A percentile compares a stretch with the other conserved stretches of the same genome.
These are phyloP conservation scores for Penstemon barbatus DNA, from an alignment of 257 asterid genomes.

Conservation along the genomic window DNA sequence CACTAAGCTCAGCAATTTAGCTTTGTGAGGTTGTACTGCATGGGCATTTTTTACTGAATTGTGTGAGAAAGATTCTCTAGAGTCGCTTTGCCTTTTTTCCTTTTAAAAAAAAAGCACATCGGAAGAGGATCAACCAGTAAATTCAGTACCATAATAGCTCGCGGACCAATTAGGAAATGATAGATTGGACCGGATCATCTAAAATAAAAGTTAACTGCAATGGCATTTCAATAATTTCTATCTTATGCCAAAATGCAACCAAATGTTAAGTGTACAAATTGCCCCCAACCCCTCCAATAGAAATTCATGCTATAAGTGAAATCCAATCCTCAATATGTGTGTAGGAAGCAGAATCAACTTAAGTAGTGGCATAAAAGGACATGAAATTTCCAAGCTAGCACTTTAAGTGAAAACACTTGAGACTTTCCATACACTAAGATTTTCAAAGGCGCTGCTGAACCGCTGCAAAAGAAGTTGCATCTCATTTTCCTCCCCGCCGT, in stretches of 20 bases:
- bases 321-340: not conserved
- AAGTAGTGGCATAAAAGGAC: conserved; percentile 13
- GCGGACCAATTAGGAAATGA: not conserved
- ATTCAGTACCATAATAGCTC: not conserved
- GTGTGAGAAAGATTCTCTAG: too few species aligned
- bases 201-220: not conserved
- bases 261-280: conserved; percentile 11
- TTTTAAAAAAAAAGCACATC: not conserved
- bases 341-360: conserved; percentile 14
- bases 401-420: conserved; percentile 16
- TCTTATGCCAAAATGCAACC: conserved; percentile 7
- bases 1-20: conserved; percentile 6
- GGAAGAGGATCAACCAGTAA: not conserved
- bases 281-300: conserved; percentile 9
- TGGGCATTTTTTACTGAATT: not conserved
- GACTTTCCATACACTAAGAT: conserved; percentile 62
- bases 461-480: conserved; percentile 72
- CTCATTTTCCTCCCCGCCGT: conserved; percentile 92
- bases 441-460: conserved; percentile 86
- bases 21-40: not conserved
- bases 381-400: conserved; percentile 17
- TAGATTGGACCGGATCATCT: not conserved
- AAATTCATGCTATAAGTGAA: conserved; percentile 12
- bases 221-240: not conserved
- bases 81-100: not conserved